Base-by-base conservation (phyloP, 352 stramenopile genomes). In the Phytopythium chamaehyphon region DNA sequence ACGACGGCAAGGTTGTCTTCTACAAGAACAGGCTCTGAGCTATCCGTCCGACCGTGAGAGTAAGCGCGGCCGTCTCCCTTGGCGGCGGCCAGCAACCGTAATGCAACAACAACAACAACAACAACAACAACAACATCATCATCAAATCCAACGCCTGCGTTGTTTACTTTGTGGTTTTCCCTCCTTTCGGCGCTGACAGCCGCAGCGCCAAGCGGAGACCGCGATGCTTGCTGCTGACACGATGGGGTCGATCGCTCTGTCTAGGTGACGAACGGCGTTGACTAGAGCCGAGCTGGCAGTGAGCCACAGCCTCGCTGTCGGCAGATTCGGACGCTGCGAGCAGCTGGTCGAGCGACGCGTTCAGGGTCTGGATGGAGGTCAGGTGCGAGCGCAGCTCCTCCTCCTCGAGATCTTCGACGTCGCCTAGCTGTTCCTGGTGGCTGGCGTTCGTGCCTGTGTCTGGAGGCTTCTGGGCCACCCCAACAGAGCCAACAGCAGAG, bases 1-100 rank as follows among this genome's bases (percentile, higher is more conserved):
- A 89, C 57, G 77, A 93, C 58, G 88, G 88, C 48, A 94, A 95
- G 46, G 78, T 92, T 46, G 86, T 96, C 14, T 97, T 96, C 57
- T 97, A 95, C 77, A 93, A 96, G 70, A 81, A 76, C 46, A 73
- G 68, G 40, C 56, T 76, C 15, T 73, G 55, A 60, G 54, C 18
- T 22, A 44, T 24, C n/a, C n/a, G 28, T 33, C 28, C 28, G 28
- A 9, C 28, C 28, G 28, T 33, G 9, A 33, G 28, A 33, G 28
- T 33, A 9, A 33, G 28, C 5, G 5, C 9, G 28, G 5, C 28
- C 28, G 28, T 9, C 28, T 33, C 9, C 28, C 28, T 9, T 10
- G 28, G 28, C 15, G 21, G 16, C 15, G 21, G 16, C 21, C 21
- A 16, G 24, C 28, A 33, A 33, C 28, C n/a, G 28, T 33, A 42